Evolutionary conservation across 1,139 yeast species (phyloP).

Genomic region (Diutina mesorugosa): DNA sequence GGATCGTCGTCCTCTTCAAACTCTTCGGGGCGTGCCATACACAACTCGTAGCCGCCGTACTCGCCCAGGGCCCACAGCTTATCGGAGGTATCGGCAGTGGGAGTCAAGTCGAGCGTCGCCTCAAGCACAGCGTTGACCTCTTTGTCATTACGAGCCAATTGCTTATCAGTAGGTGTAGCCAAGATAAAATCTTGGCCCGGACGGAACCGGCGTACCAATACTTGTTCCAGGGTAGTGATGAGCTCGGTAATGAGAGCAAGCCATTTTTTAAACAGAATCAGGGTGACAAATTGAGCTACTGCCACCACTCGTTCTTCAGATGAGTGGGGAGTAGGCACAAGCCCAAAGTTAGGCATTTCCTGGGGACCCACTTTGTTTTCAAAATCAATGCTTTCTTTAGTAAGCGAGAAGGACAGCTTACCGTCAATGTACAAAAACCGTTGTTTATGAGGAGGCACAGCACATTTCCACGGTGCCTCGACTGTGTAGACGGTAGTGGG

Average conservation of each 20-base stretch:
- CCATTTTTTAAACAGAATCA: conserved; percentile 61
- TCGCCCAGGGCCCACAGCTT: conserved; percentile 81
- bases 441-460: conserved; percentile 91
- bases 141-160: conserved; percentile 20
- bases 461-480: conserved; percentile 71
- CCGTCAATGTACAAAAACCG: conserved; percentile 78
- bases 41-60: conserved; percentile 85
- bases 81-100: conserved; percentile 31
- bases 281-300: conserved; percentile 46
- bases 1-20: conserved; percentile 37
- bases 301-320: conserved; percentile 29
- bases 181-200: conserved; percentile 92
- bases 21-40: conserved; percentile 54
- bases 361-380: conserved; percentile 28
- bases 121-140: conserved; percentile 43
- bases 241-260: conserved; percentile 51
- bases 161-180: conserved; percentile 62
- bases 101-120: conserved; percentile 70
- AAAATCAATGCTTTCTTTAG: conserved; percentile 16
- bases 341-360: conserved; percentile 41
- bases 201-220: conserved; percentile 73
- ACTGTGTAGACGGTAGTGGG: conserved; percentile 52
- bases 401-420: conserved; percentile 18
- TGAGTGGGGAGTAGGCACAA: conserved; percentile 11
- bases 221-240: conserved; percentile 50